These are phyloP conservation scores for Eucalyptus viminalis DNA, from an alignment of 345 rosid genomes.

Conservation along the genomic window DNA sequence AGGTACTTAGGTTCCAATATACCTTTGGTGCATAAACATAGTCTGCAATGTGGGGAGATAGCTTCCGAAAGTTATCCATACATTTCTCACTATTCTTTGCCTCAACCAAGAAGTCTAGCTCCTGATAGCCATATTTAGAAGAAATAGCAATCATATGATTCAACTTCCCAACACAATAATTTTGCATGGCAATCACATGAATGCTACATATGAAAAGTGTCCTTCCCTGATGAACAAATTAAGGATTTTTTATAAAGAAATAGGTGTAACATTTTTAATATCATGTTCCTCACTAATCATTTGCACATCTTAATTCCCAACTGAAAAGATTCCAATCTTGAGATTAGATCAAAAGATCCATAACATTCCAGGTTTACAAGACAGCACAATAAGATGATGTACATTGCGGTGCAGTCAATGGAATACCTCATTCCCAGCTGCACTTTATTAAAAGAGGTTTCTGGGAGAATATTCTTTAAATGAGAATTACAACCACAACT, in stretches of 20 bases:
- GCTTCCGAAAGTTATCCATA: conserved; percentile 76
- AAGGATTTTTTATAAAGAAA: not conserved
- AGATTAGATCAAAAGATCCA: not conserved
- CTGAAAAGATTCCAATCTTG: not conserved
- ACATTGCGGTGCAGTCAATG: not conserved
- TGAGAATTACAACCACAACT: not conserved
- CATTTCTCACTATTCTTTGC: conserved; percentile 85
- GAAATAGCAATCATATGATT: not conserved
- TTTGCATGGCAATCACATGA: not conserved
- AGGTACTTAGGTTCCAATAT: conserved; percentile 75
- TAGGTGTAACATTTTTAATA: not conserved
- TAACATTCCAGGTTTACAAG: not conserved
- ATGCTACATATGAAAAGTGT: not conserved
- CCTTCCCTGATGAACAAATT: not conserved
- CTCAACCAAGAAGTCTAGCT: conserved; percentile 83
- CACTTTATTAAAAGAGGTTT: not conserved
- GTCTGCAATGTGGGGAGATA: conserved; percentile 83
- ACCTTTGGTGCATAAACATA: conserved; percentile 73
- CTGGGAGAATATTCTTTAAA: not conserved
- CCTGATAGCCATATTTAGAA: conserved; percentile 27
- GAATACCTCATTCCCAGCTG: not conserved
- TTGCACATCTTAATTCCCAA: not conserved
- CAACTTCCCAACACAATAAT: not conserved
- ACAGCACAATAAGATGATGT: not conserved
- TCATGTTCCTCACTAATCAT: not conserved